phyloP scores from a whole-genome alignment of 768 basidiomycete species.

The Strobilomyces confusus region DNA sequence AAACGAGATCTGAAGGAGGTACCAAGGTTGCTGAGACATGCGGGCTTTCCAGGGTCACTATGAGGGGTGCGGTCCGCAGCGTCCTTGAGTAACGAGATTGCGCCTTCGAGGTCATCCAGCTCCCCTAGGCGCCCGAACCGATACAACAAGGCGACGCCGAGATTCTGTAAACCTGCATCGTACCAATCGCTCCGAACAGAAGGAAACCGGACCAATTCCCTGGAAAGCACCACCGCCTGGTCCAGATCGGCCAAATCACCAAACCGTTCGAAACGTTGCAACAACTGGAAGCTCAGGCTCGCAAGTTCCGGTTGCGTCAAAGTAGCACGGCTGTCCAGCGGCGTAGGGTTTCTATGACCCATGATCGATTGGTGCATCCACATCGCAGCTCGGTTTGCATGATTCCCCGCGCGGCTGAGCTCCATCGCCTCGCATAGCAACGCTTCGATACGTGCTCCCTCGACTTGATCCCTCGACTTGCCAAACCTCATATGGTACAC shows the following conservation, averaged over 20 bases:
- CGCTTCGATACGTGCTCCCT: not conserved
- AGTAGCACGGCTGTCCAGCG: not conserved
- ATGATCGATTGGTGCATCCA: not conserved
- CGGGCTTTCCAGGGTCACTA: not conserved
- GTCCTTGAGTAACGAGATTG: not conserved
- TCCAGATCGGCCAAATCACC: not conserved
- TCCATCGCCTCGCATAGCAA: not conserved
- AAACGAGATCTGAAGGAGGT: not conserved
- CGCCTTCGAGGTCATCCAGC: not conserved
- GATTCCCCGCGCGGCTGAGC: not conserved
- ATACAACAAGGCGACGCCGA: not conserved
- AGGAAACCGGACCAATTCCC: not conserved
- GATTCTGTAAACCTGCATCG: not conserved
- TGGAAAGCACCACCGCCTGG: not conserved
- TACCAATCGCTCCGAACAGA: not conserved
- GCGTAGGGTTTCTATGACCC: not conserved
- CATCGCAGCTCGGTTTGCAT: not conserved
- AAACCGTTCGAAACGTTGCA: not conserved
- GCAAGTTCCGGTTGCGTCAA: not conserved
- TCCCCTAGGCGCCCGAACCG: not conserved
- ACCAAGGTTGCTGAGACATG: not conserved
- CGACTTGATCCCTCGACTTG: not conserved
- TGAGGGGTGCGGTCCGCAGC: not conserved
- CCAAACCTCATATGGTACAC: not conserved
- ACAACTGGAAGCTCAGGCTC: too few relatives aligned